A percentile compares a stretch with the other conserved stretches of the same genome.
Evolutionary conservation across 139 green algal species (phyloP).

Genomic region (Chlamydomonas asymmetrica): DNA sequence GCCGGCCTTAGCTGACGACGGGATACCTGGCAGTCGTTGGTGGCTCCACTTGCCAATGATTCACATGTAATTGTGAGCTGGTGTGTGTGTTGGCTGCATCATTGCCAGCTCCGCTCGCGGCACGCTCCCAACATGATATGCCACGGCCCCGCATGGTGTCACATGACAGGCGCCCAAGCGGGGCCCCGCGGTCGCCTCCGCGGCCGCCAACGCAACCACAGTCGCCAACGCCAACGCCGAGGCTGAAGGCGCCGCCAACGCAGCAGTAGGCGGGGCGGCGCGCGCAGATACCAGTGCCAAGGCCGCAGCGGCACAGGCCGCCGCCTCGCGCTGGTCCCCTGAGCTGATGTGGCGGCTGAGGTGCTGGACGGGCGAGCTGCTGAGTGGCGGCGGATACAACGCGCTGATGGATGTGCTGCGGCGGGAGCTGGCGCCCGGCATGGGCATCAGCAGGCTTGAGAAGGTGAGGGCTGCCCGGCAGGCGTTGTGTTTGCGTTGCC

Average conservation of each 20-base stretch:
- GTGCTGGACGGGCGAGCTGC: slow-evolving; percentile 51
- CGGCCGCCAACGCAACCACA: background rate
- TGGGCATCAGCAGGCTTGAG: slow-evolving; percentile 60
- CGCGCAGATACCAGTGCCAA: too few relatives aligned
- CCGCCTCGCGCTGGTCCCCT: background rate
- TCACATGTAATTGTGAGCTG: too few relatives aligned
- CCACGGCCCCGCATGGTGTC: too few relatives aligned
- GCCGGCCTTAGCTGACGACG: too few relatives aligned
- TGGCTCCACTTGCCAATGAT: too few relatives aligned
- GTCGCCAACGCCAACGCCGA: background rate
- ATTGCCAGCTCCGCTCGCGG: too few relatives aligned
- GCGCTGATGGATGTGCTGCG: slow-evolving; percentile 41
- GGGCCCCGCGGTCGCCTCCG: background rate
- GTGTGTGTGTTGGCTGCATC: too few relatives aligned
- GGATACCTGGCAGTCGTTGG: too few relatives aligned
- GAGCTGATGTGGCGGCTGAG: slow-evolving; percentile 47
- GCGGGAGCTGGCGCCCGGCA: slow-evolving; percentile 52
- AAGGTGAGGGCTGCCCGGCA: too few relatives aligned
- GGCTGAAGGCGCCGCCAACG: background rate
- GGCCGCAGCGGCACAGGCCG: background rate
- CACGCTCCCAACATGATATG: too few relatives aligned
- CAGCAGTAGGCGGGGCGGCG: too few relatives aligned
- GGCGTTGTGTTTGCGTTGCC: too few relatives aligned
- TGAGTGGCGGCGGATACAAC: slow-evolving; percentile 61
- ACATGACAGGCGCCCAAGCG: slow-evolving; percentile 12